Evolutionary conservation across 208 protist genomes (phyloP).

Genomic region (Novymonas esmeraldas): DNA sequence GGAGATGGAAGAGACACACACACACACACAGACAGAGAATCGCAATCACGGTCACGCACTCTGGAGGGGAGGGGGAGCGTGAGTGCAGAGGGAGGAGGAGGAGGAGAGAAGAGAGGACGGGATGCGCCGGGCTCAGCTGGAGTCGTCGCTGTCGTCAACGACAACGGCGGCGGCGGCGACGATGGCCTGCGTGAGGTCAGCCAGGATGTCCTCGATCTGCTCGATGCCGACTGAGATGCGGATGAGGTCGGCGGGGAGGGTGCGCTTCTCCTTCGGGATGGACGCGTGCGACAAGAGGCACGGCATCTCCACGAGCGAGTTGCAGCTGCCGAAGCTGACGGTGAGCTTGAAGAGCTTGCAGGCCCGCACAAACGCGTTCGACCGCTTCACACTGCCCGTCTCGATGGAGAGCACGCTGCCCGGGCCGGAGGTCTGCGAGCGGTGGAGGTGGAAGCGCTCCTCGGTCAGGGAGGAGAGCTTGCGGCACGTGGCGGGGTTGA

Average conservation of each 20-base stretch:
- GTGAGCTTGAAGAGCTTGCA: conserved; percentile 92
- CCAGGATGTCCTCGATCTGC: conserved; percentile 92
- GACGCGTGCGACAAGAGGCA: conserved; percentile 95
- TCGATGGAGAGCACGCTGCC: conserved; percentile 80
- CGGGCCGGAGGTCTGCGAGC: conserved; percentile 56
- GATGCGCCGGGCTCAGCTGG: conserved; percentile 5
- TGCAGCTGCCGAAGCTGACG: conserved; percentile 94
- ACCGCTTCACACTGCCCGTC: conserved; percentile 59
- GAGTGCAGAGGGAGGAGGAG: neutral
- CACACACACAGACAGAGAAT: too few species aligned
- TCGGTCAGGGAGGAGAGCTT: conserved; percentile 60
- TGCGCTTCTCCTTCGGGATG: conserved; percentile 92
- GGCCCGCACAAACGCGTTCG: conserved; percentile 80
- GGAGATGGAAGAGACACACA: neutral
- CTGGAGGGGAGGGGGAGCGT: too few species aligned
- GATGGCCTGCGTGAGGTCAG: conserved; percentile 84
- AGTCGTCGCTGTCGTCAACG: conserved; percentile 22
- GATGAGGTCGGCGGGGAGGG: conserved; percentile 86
- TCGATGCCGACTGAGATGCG: conserved; percentile 95
- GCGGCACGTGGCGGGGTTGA: conserved; percentile 79
- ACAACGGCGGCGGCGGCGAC: conserved; percentile 41
- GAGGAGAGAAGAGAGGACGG: neutral
- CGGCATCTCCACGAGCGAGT: conserved; percentile 93
- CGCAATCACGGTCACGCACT: too few species aligned
- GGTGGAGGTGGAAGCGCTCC: conserved; percentile 81